Percentiles rank a stretch among this genome's conserved stretches.
Evolutionary conservation across 108 stramenopile species (phyloP).

Genomic region (Cyclotella cryptica): DNA sequence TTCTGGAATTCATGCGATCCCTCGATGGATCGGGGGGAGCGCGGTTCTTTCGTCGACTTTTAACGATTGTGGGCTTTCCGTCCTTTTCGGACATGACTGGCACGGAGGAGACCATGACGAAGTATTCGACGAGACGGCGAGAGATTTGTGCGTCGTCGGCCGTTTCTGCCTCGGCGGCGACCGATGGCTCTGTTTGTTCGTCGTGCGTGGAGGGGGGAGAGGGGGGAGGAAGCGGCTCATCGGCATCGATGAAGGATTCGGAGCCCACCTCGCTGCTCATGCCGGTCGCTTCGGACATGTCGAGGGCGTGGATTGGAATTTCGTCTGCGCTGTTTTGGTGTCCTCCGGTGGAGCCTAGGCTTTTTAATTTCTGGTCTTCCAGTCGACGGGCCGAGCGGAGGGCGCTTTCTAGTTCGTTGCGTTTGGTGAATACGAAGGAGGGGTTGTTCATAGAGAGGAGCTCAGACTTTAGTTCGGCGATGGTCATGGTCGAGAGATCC

Average conservation of each 20-base stretch:
- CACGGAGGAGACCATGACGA: slow-evolving; percentile 75
- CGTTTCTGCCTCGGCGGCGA: background rate
- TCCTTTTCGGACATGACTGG: slow-evolving; percentile 28
- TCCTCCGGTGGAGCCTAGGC: background rate
- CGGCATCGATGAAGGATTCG: slow-evolving; percentile 2
- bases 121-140: slow-evolving; percentile 85
- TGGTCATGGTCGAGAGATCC: slow-evolving; percentile 23
- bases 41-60: slow-evolving; percentile 3
- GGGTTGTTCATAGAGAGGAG: slow-evolving; percentile 26
- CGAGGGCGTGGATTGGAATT: background rate
- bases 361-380: background rate
- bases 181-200: background rate
- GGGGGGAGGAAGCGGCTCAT: background rate
- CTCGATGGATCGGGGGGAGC: slow-evolving; percentile 38
- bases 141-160: slow-evolving; percentile 1
- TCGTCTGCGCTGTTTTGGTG: slow-evolving; percentile 1
- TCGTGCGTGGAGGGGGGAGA: too few relatives aligned
- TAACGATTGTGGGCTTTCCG: slow-evolving; percentile 15
- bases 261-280: background rate
- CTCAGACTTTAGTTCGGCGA: slow-evolving; percentile 17
- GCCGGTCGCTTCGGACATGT: background rate
- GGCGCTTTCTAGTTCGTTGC: slow-evolving; percentile 38
- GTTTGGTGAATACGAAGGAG: slow-evolving; percentile 42
- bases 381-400: slow-evolving; percentile 12
- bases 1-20: slow-evolving; percentile 36